Percentiles rank a stretch among this genome's conserved stretches.
These are phyloP conservation scores for Neurospora africana DNA, from an alignment of 495 filamentous ascomycete species.

Conservation along the genomic window DNA sequence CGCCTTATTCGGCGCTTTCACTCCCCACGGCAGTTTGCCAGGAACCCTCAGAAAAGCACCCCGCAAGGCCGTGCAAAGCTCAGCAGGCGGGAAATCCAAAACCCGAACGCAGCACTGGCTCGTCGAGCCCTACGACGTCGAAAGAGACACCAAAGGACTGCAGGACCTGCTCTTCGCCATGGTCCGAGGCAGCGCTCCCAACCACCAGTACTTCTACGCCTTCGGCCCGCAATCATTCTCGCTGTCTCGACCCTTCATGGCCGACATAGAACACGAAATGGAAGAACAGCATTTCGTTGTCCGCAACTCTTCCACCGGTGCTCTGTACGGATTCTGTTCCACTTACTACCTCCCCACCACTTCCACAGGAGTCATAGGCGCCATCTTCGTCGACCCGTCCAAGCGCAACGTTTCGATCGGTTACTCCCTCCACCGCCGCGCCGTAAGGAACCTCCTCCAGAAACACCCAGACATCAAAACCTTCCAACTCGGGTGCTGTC, in stretches of 20 bases:
- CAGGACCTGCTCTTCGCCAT: background rate
- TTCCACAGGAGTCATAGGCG: constrained; percentile 66
- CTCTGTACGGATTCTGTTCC: constrained; percentile 78
- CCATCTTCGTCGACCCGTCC: constrained; percentile 72
- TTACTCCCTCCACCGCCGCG: constrained; percentile 70
- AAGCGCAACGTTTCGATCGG: constrained; percentile 80
- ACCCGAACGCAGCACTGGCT: constrained; percentile 54
- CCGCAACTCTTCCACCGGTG: constrained; percentile 79
- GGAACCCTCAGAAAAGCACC: constrained; percentile 51
- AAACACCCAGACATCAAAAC: constrained; percentile 52
- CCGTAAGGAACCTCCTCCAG: constrained; percentile 56
- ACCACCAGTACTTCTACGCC: constrained; percentile 29
- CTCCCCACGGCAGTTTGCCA: constrained; percentile 61
- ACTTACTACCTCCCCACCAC: constrained; percentile 60
- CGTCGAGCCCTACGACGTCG: constrained; percentile 64
- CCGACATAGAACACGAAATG: background rate
- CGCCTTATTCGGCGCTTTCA: constrained; percentile 66
- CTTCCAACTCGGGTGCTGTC: constrained; percentile 66
- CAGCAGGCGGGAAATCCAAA: constrained; percentile 68
- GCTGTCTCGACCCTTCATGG: background rate
- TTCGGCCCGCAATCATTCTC: background rate
- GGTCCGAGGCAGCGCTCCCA: constrained; percentile 32
- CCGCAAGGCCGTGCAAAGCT: constrained; percentile 61
- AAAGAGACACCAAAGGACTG: constrained; percentile 60
- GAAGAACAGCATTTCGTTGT: constrained; percentile 82